A percentile compares a stretch with the other conserved stretches of the same genome.
Evolutionary conservation across 2,329 filamentous ascomycete species (phyloP).

Genomic region (Cladosporium halotolerans): DNA sequence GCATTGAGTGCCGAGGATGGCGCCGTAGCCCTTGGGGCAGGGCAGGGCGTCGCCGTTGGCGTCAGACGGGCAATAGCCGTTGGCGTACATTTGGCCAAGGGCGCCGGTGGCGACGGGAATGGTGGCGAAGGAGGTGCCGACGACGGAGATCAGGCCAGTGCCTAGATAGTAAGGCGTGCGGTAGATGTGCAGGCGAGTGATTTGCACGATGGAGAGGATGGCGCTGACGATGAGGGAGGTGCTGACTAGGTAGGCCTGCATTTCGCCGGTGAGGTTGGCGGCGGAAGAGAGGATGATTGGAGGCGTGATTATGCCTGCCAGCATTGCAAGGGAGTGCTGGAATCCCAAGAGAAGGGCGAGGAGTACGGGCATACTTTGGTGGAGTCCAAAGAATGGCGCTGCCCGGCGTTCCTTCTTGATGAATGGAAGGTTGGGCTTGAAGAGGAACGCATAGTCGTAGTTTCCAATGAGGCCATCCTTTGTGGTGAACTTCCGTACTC

Average conservation of each 20-base stretch:
- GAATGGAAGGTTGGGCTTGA: constrained; percentile 76
- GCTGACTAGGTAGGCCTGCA: constrained; percentile 72
- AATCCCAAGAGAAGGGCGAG: constrained; percentile 69
- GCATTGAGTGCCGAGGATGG: constrained; percentile 60
- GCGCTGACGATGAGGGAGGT: constrained; percentile 74
- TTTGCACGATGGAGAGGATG: constrained; percentile 67
- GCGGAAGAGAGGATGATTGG: constrained; percentile 65
- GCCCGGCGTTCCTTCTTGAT: constrained; percentile 55
- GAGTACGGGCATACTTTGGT: constrained; percentile 70
- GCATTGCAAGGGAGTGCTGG: constrained; percentile 73
- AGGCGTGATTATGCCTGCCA: constrained; percentile 63
- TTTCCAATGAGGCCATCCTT: constrained; percentile 67
- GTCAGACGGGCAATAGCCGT: constrained; percentile 59
- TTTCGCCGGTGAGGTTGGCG: constrained; percentile 54
- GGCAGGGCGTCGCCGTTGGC: constrained; percentile 60
- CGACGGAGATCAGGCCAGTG: constrained; percentile 73
- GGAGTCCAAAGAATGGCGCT: constrained; percentile 79
- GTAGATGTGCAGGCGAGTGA: constrained; percentile 67
- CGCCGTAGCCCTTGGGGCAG: constrained; percentile 71
- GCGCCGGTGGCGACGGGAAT: constrained; percentile 68
- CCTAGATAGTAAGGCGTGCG: constrained; percentile 69
- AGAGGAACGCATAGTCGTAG: constrained; percentile 88
- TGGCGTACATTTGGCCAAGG: constrained; percentile 70
- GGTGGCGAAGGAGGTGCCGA: constrained; percentile 71
- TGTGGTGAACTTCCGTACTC: constrained; percentile 43